Evolutionary conservation across 129 eudicot genomes (phyloP).

Genomic region (Erigeron canadensis): DNA sequence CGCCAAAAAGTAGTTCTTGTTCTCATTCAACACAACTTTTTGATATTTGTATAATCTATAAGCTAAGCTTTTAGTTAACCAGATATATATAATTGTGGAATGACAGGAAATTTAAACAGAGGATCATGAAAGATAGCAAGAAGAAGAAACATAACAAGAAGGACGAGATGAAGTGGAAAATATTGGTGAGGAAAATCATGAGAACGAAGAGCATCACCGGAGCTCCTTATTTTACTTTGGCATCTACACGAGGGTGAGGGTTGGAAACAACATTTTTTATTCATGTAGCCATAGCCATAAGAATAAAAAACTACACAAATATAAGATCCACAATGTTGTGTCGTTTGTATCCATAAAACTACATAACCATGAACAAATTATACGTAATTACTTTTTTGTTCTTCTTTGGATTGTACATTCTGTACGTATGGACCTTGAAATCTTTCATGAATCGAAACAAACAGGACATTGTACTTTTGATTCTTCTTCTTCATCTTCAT

Average conservation of each 20-base stretch:
- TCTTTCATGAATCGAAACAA: slow-evolving; percentile 22
- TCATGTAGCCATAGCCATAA: background rate
- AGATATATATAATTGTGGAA: background rate
- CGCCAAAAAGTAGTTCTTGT: background rate
- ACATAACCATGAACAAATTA: slow-evolving; percentile 6
- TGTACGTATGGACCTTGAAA: slow-evolving; percentile 10
- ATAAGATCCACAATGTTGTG: slow-evolving; percentile 13
- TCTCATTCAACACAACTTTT: background rate
- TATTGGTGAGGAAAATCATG: slow-evolving; percentile 74
- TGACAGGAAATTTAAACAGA: slow-evolving; percentile 59
- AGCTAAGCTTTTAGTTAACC: slow-evolving; percentile 8
- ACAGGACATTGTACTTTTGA: slow-evolving; percentile 18
- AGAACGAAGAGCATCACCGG: slow-evolving; percentile 89
- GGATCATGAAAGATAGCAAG: slow-evolving; percentile 32
- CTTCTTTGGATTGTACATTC: slow-evolving; percentile 21
- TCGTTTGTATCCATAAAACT: slow-evolving; percentile 11
- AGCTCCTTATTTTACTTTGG: slow-evolving; percentile 75
- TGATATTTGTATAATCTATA: background rate
- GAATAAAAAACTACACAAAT: slow-evolving; percentile 2
- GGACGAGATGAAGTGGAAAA: slow-evolving; percentile 81
- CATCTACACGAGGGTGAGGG: slow-evolving; percentile 37
- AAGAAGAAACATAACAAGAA: slow-evolving; percentile 50
- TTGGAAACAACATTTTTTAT: background rate
- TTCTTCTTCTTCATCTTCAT: too few species aligned
- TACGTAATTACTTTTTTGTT: slow-evolving; percentile 8